Base-by-base conservation (phyloP, 2,329 filamentous ascomycete genomes). In the Aspergillus sergii region DNA sequence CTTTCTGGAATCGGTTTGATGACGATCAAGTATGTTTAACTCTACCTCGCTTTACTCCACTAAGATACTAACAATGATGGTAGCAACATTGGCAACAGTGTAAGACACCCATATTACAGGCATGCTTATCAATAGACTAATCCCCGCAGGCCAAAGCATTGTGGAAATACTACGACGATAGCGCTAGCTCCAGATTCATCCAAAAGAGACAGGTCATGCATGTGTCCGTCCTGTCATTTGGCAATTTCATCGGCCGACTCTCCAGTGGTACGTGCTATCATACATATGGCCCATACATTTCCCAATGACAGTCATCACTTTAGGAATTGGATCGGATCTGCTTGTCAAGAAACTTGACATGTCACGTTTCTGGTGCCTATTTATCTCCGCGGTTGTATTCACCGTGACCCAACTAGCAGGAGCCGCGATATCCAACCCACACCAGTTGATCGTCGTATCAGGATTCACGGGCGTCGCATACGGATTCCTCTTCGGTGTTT, bases 61-160 rank as follows among this genome's bases (percentile, higher is more conserved):
- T 23, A 54, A 10, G 6, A 58, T 48, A 64, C 80, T 81, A 72
- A 81, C 65, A 12, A 21, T 16, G 26, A 56, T 12, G 48, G 26
- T 69, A 96, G 93, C 81, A 99, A 99, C 72, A 97, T 98, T 73
- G 95, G 95, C 50, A 96, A 97, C 74, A 88, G 94, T 71, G 90
- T 89, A 73, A 77, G 78, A 36, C 14, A 34, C 14, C 11, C 41
- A 4, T 54, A 26, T 21, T n/a, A 10, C 26, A 19, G n/a, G 9
- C 19, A 21, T 36, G 34, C 36, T 11, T n/a, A 46, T 23, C 23
- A 45, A 46, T 41, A 58, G 64, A 32, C 36, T 61, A 62, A 66
- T 59, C 12, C 36, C 46, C 46, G 28, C 68, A 84, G 81, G 81
- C 84, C 63, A 91, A 92, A 74, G 93, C 93, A 3, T 84, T 99